Percentiles rank a stretch among this genome's conserved stretches.
Evolutionary conservation across 352 stramenopile species (phyloP).

Genomic region (Phytophthora ramorum): DNA sequence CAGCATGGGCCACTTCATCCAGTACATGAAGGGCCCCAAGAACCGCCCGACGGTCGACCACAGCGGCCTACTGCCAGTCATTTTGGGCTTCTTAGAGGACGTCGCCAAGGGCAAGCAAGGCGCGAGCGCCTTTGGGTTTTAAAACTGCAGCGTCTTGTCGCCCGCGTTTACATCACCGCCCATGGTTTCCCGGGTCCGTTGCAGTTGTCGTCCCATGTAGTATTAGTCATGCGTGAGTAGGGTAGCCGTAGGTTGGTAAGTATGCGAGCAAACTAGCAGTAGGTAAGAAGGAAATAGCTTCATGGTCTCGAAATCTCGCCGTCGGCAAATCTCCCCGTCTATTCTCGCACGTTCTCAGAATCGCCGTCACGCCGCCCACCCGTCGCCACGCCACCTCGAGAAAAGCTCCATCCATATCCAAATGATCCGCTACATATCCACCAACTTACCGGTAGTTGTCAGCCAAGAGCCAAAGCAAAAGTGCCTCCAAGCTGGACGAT

Average conservation of each 20-base stretch:
- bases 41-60: slow-evolving; percentile 82
- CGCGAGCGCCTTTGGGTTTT: slow-evolving; percentile 81
- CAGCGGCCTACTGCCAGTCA: slow-evolving; percentile 75
- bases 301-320: slow-evolving; percentile 1
- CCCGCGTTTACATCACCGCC: slow-evolving; percentile 25
- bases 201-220: slow-evolving; percentile 37
- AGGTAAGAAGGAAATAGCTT: slow-evolving; percentile 19
- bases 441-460: too few relatives aligned
- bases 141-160: slow-evolving; percentile 42
- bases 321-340: slow-evolving; percentile 20
- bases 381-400: slow-evolving; percentile 12
- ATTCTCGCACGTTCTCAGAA: slow-evolving; percentile 32
- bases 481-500: background rate
- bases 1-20: slow-evolving; percentile 87
- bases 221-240: slow-evolving; percentile 35
- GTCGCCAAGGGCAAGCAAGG: slow-evolving; percentile 65
- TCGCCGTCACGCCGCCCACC: slow-evolving; percentile 1
- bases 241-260: slow-evolving; percentile 35
- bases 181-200: slow-evolving; percentile 28
- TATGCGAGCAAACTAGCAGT: slow-evolving; percentile 31
- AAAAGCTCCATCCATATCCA: background rate
- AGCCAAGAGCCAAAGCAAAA: slow-evolving; percentile 4
- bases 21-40: slow-evolving; percentile 84
- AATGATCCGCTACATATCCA: background rate
- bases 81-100: slow-evolving; percentile 79